A percentile compares a stretch with the other conserved stretches of the same genome.
Conservation (phyloP, 805 yeast genomes). For the Saccharomyces paradoxus region DNA sequence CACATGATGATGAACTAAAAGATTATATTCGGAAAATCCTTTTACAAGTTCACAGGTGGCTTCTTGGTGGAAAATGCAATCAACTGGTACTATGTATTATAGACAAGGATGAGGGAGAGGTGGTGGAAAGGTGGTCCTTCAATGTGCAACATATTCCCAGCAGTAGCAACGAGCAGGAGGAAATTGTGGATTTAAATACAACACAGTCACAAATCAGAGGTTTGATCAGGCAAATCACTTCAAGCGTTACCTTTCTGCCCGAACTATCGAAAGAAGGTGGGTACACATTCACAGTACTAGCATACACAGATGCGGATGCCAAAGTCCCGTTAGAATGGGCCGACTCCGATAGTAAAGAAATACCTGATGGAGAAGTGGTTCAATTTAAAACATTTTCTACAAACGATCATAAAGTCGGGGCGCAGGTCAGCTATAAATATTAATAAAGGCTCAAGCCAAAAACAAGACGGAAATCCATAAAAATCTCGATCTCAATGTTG, state of each 20-base stretch:
- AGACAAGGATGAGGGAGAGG: conserved; percentile 55
- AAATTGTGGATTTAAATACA: conserved; percentile 4
- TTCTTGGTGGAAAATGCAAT: conserved; percentile 57
- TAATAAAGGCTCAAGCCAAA: not conserved
- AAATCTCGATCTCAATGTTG: not conserved
- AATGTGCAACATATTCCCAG: conserved; percentile 38
- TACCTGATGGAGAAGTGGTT: conserved; percentile 57
- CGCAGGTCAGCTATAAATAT: conserved; percentile 47
- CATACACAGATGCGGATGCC: conserved; percentile 63
- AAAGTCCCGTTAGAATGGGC: conserved; percentile 78
- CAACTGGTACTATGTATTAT: conserved; percentile 67
- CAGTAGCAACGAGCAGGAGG: conserved; percentile 5
- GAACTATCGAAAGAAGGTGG: conserved; percentile 47
- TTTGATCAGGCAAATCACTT: conserved; percentile 79
- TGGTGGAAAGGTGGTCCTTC: conserved; percentile 84
- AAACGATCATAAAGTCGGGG: conserved; percentile 58
- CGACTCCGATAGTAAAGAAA: conserved; percentile 58
- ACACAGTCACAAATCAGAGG: conserved; percentile 75
- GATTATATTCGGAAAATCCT: conserved; percentile 59
- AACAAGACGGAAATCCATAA: not conserved
- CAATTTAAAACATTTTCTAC: conserved; percentile 63
- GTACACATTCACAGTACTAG: conserved; percentile 77
- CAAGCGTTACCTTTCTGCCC: conserved; percentile 81
- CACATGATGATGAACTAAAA: conserved; percentile 69
- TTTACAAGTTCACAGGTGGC: conserved; percentile 66